Conservation (phyloP, 352 stramenopile genomes). For the Chloridella minuta region DNA sequence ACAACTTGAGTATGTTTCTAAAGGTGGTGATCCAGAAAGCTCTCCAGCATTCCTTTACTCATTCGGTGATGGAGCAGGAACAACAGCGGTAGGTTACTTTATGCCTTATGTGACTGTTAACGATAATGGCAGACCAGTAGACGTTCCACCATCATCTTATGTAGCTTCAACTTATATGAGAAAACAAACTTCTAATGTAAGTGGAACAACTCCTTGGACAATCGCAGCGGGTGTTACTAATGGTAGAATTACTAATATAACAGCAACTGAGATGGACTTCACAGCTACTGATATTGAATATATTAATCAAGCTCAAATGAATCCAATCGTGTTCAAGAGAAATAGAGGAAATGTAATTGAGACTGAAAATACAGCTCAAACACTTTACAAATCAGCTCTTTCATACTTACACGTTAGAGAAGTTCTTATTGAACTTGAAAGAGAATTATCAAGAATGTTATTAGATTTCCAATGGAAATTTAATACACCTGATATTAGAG, state of each 20-base stretch:
- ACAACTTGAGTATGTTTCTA: not conserved
- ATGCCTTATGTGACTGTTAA: no score
- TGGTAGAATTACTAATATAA: not conserved
- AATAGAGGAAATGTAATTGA: not conserved
- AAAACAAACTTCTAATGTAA: not conserved
- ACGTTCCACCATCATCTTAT: not conserved
- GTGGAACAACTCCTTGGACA: no score
- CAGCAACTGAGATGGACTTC: no score
- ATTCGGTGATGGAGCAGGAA: no score
- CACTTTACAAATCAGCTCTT: not conserved
- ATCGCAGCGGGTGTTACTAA: not conserved
- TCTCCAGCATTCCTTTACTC: no score
- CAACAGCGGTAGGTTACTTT: no score
- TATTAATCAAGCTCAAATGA: not conserved
- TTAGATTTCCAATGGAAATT: not conserved
- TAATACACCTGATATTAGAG: not conserved
- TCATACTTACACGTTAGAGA: not conserved
- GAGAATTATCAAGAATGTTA: not conserved
- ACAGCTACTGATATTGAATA: no score
- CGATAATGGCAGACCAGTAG: not conserved
- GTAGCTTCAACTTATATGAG: not conserved
- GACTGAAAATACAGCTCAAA: not conserved
- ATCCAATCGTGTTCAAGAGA: not conserved
- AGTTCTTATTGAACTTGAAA: not conserved
- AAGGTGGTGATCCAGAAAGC: not conserved